Evolutionary conservation across 2,329 filamentous ascomycete species (phyloP).

Genomic region (Teratosphaeria gauchensis): DNA sequence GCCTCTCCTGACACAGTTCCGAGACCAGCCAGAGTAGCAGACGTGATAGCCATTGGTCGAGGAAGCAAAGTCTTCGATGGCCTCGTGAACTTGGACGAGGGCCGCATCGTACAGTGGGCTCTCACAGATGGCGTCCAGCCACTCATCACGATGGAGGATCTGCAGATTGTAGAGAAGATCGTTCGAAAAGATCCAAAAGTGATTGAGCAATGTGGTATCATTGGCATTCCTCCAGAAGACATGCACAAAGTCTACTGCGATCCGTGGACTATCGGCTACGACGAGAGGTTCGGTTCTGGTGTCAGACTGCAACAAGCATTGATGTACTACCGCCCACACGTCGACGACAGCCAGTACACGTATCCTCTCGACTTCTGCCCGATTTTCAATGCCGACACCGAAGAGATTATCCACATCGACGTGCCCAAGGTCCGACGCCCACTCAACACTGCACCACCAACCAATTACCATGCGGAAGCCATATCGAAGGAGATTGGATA

Average conservation of each 20-base stretch:
- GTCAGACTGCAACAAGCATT: slow-evolving; percentile 81
- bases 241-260: slow-evolving; percentile 97
- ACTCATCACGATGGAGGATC: slow-evolving; percentile 85
- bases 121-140: slow-evolving; percentile 69
- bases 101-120: slow-evolving; percentile 64
- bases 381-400: slow-evolving; percentile 73
- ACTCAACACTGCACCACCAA: slow-evolving; percentile 58
- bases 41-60: slow-evolving; percentile 71
- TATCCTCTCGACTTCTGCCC: slow-evolving; percentile 91
- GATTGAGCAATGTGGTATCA: slow-evolving; percentile 78
- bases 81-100: slow-evolving; percentile 60
- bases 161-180: slow-evolving; percentile 68
- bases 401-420: slow-evolving; percentile 73
- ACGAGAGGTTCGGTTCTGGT: slow-evolving; percentile 73
- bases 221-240: slow-evolving; percentile 69
- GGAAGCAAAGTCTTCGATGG: slow-evolving; percentile 77
- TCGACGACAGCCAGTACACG: slow-evolving; percentile 82
- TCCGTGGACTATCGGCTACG: slow-evolving; percentile 91
- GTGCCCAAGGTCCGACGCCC: slow-evolving; percentile 68
- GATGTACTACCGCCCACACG: slow-evolving; percentile 85
- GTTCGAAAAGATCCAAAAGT: slow-evolving; percentile 71
- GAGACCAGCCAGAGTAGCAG: slow-evolving; percentile 62
- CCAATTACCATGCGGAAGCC: slow-evolving; percentile 69
- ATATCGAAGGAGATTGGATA: slow-evolving; percentile 68
- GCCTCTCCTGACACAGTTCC: slow-evolving; percentile 51